Conservation (phyloP, 1,284 basidiomycete genomes). For the Cryptococcus hybrid region DNA sequence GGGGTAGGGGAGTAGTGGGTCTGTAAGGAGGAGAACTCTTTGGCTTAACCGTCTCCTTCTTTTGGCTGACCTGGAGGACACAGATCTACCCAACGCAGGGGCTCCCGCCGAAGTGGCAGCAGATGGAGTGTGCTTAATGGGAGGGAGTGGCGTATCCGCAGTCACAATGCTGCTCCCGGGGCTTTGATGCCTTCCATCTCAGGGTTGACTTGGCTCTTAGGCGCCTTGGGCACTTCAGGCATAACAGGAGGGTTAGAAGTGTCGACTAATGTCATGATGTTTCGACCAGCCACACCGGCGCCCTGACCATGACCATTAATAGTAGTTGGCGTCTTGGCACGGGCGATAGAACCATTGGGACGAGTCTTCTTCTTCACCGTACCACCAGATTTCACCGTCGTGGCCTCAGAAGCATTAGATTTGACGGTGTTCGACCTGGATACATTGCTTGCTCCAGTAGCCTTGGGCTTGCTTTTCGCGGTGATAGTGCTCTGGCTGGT, state of each 20-base stretch:
- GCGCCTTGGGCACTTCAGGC: slow-evolving; percentile 49
- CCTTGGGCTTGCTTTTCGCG: slow-evolving; percentile 7
- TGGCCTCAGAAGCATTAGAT: slow-evolving; percentile 21
- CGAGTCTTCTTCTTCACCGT: slow-evolving; percentile 27
- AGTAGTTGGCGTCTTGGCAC: slow-evolving; percentile 14
- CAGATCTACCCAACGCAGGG: slow-evolving; percentile 14
- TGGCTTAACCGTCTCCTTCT: slow-evolving; percentile 1
- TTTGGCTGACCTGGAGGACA: slow-evolving; percentile 25
- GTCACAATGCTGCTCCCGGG: slow-evolving; percentile 37
- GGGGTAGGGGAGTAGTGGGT: slow-evolving; percentile 42
- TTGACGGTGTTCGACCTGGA: slow-evolving; percentile 29
- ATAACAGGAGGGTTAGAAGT: slow-evolving; percentile 31
- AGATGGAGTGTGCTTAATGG: neutral
- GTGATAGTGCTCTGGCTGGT: slow-evolving; percentile 35
- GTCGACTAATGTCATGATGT: slow-evolving; percentile 42
- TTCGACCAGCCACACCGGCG: slow-evolving; percentile 23
- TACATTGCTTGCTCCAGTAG: slow-evolving; percentile 5
- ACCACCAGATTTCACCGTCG: slow-evolving; percentile 16
- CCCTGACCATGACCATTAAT: slow-evolving; percentile 12
- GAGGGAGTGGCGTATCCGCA: slow-evolving; percentile 3
- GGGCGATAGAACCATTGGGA: slow-evolving; percentile 33
- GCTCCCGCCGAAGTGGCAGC: neutral
- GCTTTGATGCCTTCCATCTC: slow-evolving; percentile 41
- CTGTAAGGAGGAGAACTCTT: neutral
- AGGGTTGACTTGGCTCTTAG: slow-evolving; percentile 40